Evolutionary conservation across 176 grass and related monocot species (phyloP), one percentile per base, ranked within the genome.

Genomic region (Cocos nucifera): DNA sequence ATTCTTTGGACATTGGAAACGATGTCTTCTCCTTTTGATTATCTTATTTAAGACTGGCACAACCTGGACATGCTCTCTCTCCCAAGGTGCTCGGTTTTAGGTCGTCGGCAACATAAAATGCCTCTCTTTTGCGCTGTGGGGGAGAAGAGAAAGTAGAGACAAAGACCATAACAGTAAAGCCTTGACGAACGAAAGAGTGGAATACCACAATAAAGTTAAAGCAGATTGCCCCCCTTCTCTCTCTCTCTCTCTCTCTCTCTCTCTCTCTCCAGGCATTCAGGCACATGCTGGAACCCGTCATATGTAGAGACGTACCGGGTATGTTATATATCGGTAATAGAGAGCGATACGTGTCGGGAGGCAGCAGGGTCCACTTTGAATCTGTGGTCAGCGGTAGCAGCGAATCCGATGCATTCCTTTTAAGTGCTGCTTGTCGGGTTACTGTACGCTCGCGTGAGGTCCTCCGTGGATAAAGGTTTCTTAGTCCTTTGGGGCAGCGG

Each of bases 401-500:
- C 54, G 54, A 56, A 56, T 56, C 54, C 6, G 19, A 56, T 21
- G 21, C 21, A 21, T 21, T 21, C 21, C 21, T 21, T 21, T 21
- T 21, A 21, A 20, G 53, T 56, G 54, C 0, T 56, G 21, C 54
- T 10, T 10, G 4, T 5, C 21, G 4, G 9, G 7, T 39, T 39
- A 10, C 32, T 64, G 63, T 63, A 59, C 24, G 53, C 23, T 30
- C 0, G 59, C 12, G 64, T 4, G 55, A 22, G 39, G 24, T 54
- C 18, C 59, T 50, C 59, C 7, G 66, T 67, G 51, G 59, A 55
- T 79, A 75, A 57, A 72, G 61, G 66, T 32, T 66, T 62, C 32
- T 39, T 2, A 39, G 32, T 39, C 32, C 32, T 10, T 39, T 2
- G 32, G 32, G 9, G 32, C 32, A 39, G 32, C 8, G 0, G 32